Evolutionary conservation across 345 rosid genomes (phyloP).

Genomic region (Raphanus raphanistrum): DNA sequence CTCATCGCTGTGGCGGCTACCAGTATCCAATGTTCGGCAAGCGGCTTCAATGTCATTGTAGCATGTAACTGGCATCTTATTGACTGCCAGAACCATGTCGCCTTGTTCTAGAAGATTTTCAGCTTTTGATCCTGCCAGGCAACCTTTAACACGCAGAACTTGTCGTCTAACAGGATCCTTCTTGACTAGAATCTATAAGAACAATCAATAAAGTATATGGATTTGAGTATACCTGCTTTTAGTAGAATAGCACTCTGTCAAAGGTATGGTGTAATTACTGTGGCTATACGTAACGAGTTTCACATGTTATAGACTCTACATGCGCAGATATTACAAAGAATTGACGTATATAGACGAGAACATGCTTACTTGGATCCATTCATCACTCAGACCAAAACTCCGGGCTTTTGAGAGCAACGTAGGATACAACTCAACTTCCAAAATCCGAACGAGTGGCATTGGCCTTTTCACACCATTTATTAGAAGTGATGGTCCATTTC

Average conservation of each 20-base stretch:
- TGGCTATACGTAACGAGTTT: too few relatives aligned
- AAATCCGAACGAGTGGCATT: conserved; percentile 83
- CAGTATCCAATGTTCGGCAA: conserved; percentile 61
- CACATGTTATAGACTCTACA: background rate
- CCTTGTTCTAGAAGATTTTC: conserved; percentile 81
- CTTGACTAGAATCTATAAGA: conserved; percentile 68
- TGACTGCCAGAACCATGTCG: conserved; percentile 90
- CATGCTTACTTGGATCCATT: conserved; percentile 74
- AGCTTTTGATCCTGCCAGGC: conserved; percentile 94
- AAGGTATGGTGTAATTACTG: too few relatives aligned
- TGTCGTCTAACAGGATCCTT: conserved; percentile 86
- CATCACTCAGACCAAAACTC: conserved; percentile 79
- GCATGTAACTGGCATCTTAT: conserved; percentile 89
- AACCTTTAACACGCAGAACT: conserved; percentile 86
- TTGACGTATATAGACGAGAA: background rate
- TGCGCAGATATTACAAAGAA: background rate
- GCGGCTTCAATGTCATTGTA: conserved; percentile 81
- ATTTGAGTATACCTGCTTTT: background rate
- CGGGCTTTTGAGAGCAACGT: conserved; percentile 92
- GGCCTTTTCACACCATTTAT: conserved; percentile 81
- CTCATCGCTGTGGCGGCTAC: conserved; percentile 51
- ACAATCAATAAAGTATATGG: background rate
- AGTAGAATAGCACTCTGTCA: too few relatives aligned
- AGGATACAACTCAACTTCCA: conserved; percentile 91
- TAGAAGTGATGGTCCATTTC: conserved; percentile 65